Evolutionary conservation across 1,284 basidiomycete genomes (phyloP).

Genomic region (Leccinum ambiguum): DNA sequence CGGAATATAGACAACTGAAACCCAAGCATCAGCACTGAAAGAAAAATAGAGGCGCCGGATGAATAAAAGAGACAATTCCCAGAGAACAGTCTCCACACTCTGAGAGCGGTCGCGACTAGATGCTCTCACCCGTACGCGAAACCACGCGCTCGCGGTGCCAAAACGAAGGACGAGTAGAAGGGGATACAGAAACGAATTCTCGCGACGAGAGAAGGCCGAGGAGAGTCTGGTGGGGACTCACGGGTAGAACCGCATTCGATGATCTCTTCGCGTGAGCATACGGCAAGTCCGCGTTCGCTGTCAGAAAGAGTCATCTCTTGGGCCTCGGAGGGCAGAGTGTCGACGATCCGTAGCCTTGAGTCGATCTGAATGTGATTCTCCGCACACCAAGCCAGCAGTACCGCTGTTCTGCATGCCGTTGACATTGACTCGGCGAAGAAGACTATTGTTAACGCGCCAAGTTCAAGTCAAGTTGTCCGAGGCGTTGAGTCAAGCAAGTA

Average conservation of each 20-base stretch:
- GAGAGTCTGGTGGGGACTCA: constrained; percentile 31
- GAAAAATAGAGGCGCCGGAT: constrained; percentile 3
- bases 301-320: constrained; percentile 14
- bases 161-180: constrained; percentile 7
- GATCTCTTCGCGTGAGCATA: constrained; percentile 37
- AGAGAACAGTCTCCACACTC: constrained; percentile 2
- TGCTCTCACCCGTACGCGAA: constrained; percentile 4
- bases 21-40: constrained; percentile 16
- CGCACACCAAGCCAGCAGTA: constrained; percentile 47
- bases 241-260: constrained; percentile 42
- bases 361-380: constrained; percentile 47
- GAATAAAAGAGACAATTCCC: constrained; percentile 5
- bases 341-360: constrained; percentile 39
- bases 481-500: constrained; percentile 15
- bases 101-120: neutral
- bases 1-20: constrained; percentile 64
- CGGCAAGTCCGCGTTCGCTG: constrained; percentile 35
- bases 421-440: constrained; percentile 17
- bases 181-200: neutral
- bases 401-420: constrained; percentile 12
- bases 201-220: constrained; percentile 12
- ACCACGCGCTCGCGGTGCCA: constrained; percentile 5
- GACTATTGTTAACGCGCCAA: neutral
- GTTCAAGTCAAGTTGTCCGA: constrained; percentile 17
- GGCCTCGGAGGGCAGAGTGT: constrained; percentile 9